Conservation (phyloP, 805 yeast species). For the Metschnikowia similis region DNA sequence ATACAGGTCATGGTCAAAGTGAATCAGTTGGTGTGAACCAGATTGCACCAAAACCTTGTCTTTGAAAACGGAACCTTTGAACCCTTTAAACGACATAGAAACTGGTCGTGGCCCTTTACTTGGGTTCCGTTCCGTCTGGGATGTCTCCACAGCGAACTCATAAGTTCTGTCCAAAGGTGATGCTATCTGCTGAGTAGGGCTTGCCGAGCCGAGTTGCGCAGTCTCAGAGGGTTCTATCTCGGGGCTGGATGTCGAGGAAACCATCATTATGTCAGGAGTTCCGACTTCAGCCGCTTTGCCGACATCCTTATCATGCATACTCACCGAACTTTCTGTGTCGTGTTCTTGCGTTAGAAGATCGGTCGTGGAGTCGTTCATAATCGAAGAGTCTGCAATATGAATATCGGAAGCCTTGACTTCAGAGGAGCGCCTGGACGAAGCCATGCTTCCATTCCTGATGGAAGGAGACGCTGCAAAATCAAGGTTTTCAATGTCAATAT, state of each 20-base stretch:
- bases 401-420: background rate
- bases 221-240: background rate
- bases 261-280: background rate
- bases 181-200: background rate
- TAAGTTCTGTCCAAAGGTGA: slow-evolving; percentile 13
- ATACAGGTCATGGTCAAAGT: slow-evolving; percentile 30
- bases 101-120: slow-evolving; percentile 28
- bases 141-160: slow-evolving; percentile 9
- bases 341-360: background rate
- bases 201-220: background rate
- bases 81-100: slow-evolving; percentile 58
- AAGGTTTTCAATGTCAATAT: slow-evolving; percentile 36
- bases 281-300: background rate
- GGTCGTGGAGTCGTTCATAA: background rate
- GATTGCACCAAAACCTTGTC: slow-evolving; percentile 15
- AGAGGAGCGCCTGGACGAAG: background rate
- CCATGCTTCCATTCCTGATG: background rate
- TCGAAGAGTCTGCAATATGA: background rate
- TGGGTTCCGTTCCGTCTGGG: background rate
- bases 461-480: slow-evolving; percentile 20
- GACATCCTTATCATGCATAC: background rate
- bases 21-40: slow-evolving; percentile 40
- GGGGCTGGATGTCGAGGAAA: slow-evolving; percentile 1
- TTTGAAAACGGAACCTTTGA: slow-evolving; percentile 52
- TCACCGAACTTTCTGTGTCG: background rate